Base-by-base conservation (phyloP, 1,284 basidiomycete genomes). In the Apiotrichum veenhuisii region DNA sequence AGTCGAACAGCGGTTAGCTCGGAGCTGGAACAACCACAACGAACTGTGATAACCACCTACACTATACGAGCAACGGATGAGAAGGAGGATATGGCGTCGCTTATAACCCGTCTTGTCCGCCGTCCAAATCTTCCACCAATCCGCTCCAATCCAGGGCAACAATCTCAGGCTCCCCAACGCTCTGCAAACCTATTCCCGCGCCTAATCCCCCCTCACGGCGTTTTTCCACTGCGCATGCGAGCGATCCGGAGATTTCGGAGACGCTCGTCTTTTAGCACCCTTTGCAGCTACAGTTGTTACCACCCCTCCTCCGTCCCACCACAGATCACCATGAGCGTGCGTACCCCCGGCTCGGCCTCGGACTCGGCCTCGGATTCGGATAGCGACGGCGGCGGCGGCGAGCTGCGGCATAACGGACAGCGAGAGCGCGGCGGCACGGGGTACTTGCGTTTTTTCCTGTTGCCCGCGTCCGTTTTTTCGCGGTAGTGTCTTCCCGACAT, bases 1-100 rank as follows among this genome's bases (percentile, higher is more conserved):
- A 57, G 45, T 57, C 56, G 56, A 57, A 57, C 56, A 53, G 56
- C 56, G 56, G 56, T 52, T 40, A 38, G 36, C 33, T 30, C 54
- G 38, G 54, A 50, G 38, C 10, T 15, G 48, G 22, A 17, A 20
- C 22, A 50, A 11, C 49, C 49, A 50, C 49, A 50, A 50, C 49
- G 49, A 22, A 17, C 38, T n/a, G 40, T 50, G 49, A 50, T 50
- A 50, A 50, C 49, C 49, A 50, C 49, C 49, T 50, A 50, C 49
- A 50, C 49, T 50, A 50, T 42, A 42, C 48, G 48, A 50, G 48
- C 48, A 17, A 8, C 17, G 7, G 11, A 11, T 20, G 18, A 11
- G n/a, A 40, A 40, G 5, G 11, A 20, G 30, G 30, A 30, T 7
- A 30, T 34, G 14, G 33, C 14, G 9, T 34, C 14, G 33, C 9